phyloP scores from a whole-genome alignment of 192 early-diverging fungal genomes.

The Linnemannia elongata region DNA sequence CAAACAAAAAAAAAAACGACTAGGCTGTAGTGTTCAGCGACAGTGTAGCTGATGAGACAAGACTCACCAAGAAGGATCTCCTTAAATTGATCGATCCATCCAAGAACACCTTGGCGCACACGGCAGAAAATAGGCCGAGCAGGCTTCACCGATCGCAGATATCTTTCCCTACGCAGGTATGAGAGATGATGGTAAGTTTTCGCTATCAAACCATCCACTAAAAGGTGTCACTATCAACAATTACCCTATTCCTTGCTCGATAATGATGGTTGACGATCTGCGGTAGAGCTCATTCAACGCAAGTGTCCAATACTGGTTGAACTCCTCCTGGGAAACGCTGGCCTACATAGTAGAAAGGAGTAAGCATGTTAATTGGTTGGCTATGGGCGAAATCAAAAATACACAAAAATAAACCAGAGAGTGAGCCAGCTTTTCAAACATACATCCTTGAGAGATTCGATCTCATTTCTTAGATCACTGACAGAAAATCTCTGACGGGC shows the following conservation, averaged over 20 bases:
- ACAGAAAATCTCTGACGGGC: slow-evolving; percentile 27
- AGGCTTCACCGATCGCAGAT: slow-evolving; percentile 26
- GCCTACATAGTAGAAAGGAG: slow-evolving; percentile 18
- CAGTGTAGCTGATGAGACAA: background rate
- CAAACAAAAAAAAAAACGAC: too few species aligned
- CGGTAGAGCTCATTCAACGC: slow-evolving; percentile 32
- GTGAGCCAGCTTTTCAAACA: background rate
- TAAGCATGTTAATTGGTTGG: background rate
- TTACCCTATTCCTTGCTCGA: slow-evolving; percentile 12
- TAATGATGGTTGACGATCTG: slow-evolving; percentile 9
- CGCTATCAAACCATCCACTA: background rate
- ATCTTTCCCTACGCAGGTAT: background rate
- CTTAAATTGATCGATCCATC: slow-evolving; percentile 15
- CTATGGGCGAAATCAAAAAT: background rate
- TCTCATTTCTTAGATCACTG: slow-evolving; percentile 19
- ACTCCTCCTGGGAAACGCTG: slow-evolving; percentile 35
- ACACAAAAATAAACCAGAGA: background rate
- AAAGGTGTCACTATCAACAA: background rate
- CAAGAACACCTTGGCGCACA: slow-evolving; percentile 15
- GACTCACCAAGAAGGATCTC: slow-evolving; percentile 5
- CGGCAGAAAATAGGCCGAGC: slow-evolving; percentile 10
- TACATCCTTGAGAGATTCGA: slow-evolving; percentile 47
- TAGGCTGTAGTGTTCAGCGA: background rate
- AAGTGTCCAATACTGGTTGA: slow-evolving; percentile 52
- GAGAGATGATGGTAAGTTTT: background rate